A percentile compares a stretch with the other conserved stretches of the same genome.
These are phyloP conservation scores for Phytophthora crassamura DNA, from an alignment of 352 stramenopile genomes.

Conservation along the genomic window DNA sequence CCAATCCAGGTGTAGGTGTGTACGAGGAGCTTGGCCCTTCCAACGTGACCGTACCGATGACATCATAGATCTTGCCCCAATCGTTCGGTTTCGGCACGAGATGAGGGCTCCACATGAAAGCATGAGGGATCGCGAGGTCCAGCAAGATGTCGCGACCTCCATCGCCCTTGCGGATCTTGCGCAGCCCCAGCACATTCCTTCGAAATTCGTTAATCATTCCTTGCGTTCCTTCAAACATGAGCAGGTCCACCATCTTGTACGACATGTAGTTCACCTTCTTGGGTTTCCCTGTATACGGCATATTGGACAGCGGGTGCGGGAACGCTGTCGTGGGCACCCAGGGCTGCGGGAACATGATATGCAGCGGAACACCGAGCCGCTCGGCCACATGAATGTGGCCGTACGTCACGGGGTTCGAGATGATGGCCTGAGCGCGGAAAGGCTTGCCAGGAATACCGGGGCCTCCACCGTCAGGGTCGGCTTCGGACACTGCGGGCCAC, in stretches of 20 bases:
- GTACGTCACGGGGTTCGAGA: slow-evolving; percentile 94
- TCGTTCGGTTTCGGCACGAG: slow-evolving; percentile 91
- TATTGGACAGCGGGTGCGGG: slow-evolving; percentile 89
- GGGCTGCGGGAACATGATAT: slow-evolving; percentile 95
- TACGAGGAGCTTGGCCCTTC: slow-evolving; percentile 53
- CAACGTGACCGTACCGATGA: slow-evolving; percentile 86
- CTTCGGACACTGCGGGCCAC: slow-evolving; percentile 86
- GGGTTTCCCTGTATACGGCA: slow-evolving; percentile 75
- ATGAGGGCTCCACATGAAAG: slow-evolving; percentile 90
- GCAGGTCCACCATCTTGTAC: slow-evolving; percentile 88
- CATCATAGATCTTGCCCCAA: slow-evolving; percentile 89
- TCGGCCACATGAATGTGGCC: slow-evolving; percentile 94
- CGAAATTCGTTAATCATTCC: slow-evolving; percentile 89
- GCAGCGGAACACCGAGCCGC: slow-evolving; percentile 89
- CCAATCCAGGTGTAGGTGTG: slow-evolving; percentile 58
- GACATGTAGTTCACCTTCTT: slow-evolving; percentile 81
- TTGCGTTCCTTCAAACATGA: slow-evolving; percentile 76
- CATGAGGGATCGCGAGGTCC: slow-evolving; percentile 81
- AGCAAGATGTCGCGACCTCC: slow-evolving; percentile 62
- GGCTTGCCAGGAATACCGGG: slow-evolving; percentile 47
- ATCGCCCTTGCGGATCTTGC: slow-evolving; percentile 71
- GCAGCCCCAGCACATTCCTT: slow-evolving; percentile 55
- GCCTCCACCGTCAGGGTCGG: slow-evolving; percentile 78
- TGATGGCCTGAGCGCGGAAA: slow-evolving; percentile 93
- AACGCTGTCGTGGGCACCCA: slow-evolving; percentile 91